A percentile compares a stretch with the other conserved stretches of the same genome.
Evolutionary conservation across 164 flowering plant genomes (phyloP).

Genomic region (Magnolia kwangsiensis): DNA sequence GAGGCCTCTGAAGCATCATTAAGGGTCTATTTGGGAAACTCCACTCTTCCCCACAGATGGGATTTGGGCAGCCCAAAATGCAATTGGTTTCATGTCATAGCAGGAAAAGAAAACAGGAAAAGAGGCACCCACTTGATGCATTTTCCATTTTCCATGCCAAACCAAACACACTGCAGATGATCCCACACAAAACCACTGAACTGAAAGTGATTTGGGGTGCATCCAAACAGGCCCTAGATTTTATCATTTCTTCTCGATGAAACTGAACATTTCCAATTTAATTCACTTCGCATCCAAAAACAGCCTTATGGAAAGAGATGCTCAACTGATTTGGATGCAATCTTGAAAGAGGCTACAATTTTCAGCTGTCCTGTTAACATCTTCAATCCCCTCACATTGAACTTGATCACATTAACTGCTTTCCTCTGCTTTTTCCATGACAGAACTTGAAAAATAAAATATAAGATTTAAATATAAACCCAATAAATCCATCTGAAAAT

Average conservation of each 20-base stretch:
- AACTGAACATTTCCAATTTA: background rate
- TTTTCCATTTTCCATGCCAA: too few species aligned
- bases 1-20: background rate
- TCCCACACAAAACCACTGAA: background rate
- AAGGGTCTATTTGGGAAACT: background rate
- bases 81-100: background rate
- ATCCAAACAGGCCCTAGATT: background rate
- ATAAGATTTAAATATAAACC: background rate
- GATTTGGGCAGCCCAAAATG: background rate
- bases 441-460: constrained; percentile 7
- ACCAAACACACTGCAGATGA: too few species aligned
- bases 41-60: background rate
- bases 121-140: too few species aligned
- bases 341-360: constrained; percentile 29
- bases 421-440: constrained; percentile 69
- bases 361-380: constrained; percentile 29
- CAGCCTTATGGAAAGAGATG: background rate
- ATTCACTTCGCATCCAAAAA: background rate
- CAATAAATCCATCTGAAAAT: background rate
- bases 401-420: constrained; percentile 48
- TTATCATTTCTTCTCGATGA: background rate
- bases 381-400: constrained; percentile 29
- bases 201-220: background rate
- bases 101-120: too few species aligned
- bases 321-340: constrained; percentile 30